These are phyloP conservation scores for Nymphaea colorata DNA, from an alignment of 164 flowering plant species.

Conservation along the genomic window DNA sequence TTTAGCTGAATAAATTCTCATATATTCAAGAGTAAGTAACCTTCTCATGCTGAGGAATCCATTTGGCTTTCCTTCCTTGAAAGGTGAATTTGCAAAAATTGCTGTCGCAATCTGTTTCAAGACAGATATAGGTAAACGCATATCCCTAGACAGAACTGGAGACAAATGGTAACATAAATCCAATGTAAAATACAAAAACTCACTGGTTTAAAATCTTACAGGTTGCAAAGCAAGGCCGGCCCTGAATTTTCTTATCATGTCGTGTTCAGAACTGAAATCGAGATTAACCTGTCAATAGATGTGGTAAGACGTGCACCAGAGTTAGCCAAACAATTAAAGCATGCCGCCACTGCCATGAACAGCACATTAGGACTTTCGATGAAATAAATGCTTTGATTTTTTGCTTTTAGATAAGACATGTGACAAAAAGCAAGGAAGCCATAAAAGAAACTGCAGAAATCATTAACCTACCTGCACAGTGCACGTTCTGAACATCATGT, in stretches of 20 bases:
- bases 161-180: neutral
- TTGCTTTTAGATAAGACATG: too few species aligned
- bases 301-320: neutral
- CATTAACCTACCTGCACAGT: constrained; percentile 72
- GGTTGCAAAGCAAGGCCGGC: constrained; percentile 98
- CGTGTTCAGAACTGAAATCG: constrained; percentile 90
- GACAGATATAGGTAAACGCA: neutral
- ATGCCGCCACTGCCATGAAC: neutral
- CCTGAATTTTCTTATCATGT: constrained; percentile 94
- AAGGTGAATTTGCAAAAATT: constrained; percentile 96
- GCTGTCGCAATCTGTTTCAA: constrained; percentile 87
- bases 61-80: constrained; percentile 95
- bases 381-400: neutral
- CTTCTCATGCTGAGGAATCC: constrained; percentile 98
- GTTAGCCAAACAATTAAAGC: neutral
- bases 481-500: constrained; percentile 99
- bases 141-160: neutral
- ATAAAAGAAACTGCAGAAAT: too few species aligned
- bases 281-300: constrained; percentile 62
- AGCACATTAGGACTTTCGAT: neutral
- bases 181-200: neutral
- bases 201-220: constrained; percentile 31
- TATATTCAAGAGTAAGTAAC: constrained; percentile 18
- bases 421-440: too few species aligned
- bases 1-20: neutral